Conservation (phyloP, 768 basidiomycete genomes). For the Suillus weaverae region DNA sequence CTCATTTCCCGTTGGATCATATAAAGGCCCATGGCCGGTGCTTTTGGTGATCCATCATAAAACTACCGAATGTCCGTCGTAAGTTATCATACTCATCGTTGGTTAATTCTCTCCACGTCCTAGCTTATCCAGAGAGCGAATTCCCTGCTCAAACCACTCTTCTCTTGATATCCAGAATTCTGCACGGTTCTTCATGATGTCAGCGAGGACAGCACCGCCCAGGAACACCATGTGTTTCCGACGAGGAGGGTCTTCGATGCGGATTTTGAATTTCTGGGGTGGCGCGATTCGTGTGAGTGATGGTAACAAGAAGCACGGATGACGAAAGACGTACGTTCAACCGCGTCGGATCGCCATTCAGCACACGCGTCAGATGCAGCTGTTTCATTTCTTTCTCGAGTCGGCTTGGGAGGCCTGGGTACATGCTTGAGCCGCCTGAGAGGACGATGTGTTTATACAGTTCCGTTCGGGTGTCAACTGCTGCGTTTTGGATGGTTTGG, state of each 20-base stretch:
- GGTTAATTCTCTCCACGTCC: conserved; percentile 57
- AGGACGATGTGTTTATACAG: conserved; percentile 98
- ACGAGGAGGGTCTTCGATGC: conserved; percentile 96
- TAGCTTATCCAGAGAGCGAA: conserved; percentile 80
- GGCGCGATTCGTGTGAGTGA: neutral
- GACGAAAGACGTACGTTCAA: conserved; percentile 66
- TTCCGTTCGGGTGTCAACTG: conserved; percentile 86
- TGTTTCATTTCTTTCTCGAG: conserved; percentile 99
- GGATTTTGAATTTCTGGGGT: conserved; percentile 96
- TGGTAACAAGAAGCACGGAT: neutral
- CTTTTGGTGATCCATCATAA: neutral
- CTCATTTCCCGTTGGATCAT: neutral
- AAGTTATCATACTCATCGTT: conserved; percentile 2
- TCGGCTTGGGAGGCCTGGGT: conserved; percentile 94
- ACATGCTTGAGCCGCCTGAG: conserved; percentile 98
- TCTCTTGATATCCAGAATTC: conserved; percentile 96
- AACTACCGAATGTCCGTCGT: conserved; percentile 1
- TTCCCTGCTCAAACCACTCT: conserved; percentile 94
- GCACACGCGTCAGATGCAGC: conserved; percentile 89
- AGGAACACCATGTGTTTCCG: conserved; percentile 99
- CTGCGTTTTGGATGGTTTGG: conserved; percentile 89
- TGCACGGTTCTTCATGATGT: conserved; percentile 94
- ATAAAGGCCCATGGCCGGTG: neutral
- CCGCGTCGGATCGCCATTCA: conserved; percentile 78
- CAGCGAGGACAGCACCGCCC: conserved; percentile 96